Base-by-base conservation (phyloP, 2,329 filamentous ascomycete species). In the Conoideocrella luteorostrata region DNA sequence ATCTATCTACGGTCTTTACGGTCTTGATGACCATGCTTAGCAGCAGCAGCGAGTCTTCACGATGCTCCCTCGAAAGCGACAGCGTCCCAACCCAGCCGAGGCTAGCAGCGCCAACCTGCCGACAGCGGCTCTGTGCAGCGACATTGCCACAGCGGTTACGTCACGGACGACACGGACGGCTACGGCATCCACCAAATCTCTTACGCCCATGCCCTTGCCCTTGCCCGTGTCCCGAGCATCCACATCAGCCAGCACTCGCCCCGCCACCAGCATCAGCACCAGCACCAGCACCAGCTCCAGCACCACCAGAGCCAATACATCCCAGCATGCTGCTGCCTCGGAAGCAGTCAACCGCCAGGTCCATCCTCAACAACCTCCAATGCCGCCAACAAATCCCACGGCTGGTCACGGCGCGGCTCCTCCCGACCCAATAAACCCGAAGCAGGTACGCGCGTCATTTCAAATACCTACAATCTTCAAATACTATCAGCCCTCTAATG, bases 31-130 rank as follows among this genome's bases (percentile, higher is more conserved):
- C n/a, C n/a, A n/a, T n/a, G n/a, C 26, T 37, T 30, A 23, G 28
- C 35, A 39, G 23, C 41, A 33, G 32, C 17, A 23, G n/a, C 26
- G 2, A n/a, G 10, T 26, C 17, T 15, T 42, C 44, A 49, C 49
- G 42, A 65, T 65, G 63, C 46, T 56, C 50, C 53, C 59, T 37
- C 61, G 61, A 46, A 65, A 65, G 52, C 56, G 56, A 51, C 56
- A 53, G 46, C 56, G 61, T 36, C 56, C 55, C 39, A 60, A 60
- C 41, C 51, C 56, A 41, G 50, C 52, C 34, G 49, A 54, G 47
- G 50, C n/a, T n/a, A n/a, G n/a, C n/a, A n/a, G n/a, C n/a, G n/a
- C n/a, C n/a, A n/a, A n/a, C n/a, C n/a, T n/a, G n/a, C n/a, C 47
- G 23, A 50, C 44, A 13, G 50, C 47, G 30, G 52, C 49, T 32